Evolutionary conservation across 2,329 filamentous ascomycete genomes (phyloP).

Genomic region (Pyricularia sp.): DNA sequence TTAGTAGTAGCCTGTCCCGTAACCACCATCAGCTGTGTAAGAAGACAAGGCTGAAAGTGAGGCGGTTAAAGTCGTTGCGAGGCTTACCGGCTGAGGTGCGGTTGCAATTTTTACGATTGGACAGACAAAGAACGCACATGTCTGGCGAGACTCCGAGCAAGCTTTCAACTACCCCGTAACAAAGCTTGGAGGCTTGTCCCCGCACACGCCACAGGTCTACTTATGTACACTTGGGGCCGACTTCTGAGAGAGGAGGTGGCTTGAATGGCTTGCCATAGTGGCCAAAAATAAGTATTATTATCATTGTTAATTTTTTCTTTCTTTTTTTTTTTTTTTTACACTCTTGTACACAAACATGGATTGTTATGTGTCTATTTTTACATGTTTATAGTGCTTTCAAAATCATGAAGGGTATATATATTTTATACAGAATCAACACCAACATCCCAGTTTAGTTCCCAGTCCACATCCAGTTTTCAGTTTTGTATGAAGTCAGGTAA

Average conservation of each 20-base stretch:
- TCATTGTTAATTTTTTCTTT: too few relatives aligned
- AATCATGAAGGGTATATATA: not conserved
- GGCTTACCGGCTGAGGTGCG: not conserved
- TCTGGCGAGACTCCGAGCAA: not conserved
- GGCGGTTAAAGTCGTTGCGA: not conserved
- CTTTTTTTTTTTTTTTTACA: too few relatives aligned
- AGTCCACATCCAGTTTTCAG: too few relatives aligned
- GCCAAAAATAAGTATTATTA: not conserved
- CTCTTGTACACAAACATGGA: too few relatives aligned
- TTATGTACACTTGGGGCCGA: not conserved
- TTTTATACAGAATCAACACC: not conserved
- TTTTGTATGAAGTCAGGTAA: slow-evolving; percentile 20
- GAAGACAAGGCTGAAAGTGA: slow-evolving; percentile 3
- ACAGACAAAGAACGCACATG: not conserved
- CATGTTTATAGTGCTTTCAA: not conserved
- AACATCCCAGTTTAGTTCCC: too few relatives aligned
- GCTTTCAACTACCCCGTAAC: not conserved
- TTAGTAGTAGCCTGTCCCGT: not conserved
- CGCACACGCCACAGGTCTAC: not conserved
- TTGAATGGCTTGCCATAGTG: not conserved
- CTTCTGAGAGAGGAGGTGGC: not conserved
- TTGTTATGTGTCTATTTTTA: not conserved
- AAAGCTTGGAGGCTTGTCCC: not conserved
- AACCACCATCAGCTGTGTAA: not conserved
- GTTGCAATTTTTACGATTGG: not conserved